Conservation (phyloP, 2,329 filamentous ascomycete genomes). For the Fusarium mexicanum region DNA sequence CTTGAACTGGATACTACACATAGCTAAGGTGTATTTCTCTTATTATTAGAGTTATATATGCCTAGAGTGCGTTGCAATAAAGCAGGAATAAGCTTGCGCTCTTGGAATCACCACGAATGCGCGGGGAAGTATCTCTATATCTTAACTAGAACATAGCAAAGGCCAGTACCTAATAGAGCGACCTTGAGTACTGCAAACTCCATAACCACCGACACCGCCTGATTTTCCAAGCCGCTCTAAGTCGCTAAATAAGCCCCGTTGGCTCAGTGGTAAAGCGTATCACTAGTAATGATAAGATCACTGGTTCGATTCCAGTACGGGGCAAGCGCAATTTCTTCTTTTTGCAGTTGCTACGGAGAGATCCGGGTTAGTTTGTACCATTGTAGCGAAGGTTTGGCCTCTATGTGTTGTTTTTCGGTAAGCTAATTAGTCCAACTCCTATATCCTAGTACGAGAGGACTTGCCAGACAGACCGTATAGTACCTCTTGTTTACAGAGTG, state of each 20-base stretch:
- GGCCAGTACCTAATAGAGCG: too few relatives aligned
- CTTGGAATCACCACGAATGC: neutral
- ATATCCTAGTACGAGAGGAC: neutral
- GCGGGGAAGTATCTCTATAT: too few relatives aligned
- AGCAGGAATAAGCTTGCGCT: neutral
- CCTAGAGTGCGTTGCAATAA: neutral
- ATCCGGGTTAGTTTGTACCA: rapidly evolving
- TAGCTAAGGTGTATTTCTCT: neutral
- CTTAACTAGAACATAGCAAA: too few relatives aligned
- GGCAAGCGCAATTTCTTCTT: neutral
- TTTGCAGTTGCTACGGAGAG: neutral
- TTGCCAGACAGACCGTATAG: rapidly evolving
- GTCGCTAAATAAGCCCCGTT: neutral
- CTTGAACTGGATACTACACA: neutral
- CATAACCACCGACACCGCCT: too few relatives aligned
- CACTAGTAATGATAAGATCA: neutral
- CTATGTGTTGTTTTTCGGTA: neutral
- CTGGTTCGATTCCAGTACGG: neutral
- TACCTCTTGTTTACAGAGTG: neutral
- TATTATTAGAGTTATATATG: too few relatives aligned
- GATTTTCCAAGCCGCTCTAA: rapidly evolving
- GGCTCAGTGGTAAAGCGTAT: neutral
- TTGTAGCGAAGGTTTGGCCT: neutral
- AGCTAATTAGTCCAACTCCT: neutral
- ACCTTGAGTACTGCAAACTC: too few relatives aligned